A percentile compares a stretch with the other conserved stretches of the same genome.
These are phyloP conservation scores for Coemansia sp. DNA, from an alignment of 192 early-diverging fungal genomes.

Conservation along the genomic window DNA sequence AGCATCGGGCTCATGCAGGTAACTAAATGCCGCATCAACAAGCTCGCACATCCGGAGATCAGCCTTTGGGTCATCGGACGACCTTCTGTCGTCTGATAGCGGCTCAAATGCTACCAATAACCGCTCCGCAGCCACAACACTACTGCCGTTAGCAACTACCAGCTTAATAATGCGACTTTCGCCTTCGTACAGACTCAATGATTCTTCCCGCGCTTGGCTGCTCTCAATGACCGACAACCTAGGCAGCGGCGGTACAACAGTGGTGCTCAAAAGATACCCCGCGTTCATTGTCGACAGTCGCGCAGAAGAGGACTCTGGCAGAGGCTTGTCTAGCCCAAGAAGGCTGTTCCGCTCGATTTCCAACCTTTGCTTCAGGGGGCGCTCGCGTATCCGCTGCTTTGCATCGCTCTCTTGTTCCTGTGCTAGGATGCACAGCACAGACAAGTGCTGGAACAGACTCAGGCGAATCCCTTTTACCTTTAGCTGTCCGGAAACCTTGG, in stretches of 20 bases:
- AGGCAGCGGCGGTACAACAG: conserved; percentile 33
- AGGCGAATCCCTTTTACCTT: conserved; percentile 24
- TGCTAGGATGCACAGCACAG: conserved; percentile 25
- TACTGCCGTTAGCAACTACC: conserved; percentile 32
- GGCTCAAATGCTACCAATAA: conserved; percentile 43
- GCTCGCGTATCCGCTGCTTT: conserved; percentile 17
- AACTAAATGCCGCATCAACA: conserved; percentile 31
- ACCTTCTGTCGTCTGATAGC: conserved; percentile 1
- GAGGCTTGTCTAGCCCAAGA: conserved; percentile 12
- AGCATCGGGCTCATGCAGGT: conserved; percentile 8
- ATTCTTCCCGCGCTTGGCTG: conserved; percentile 23
- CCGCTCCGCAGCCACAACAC: conserved; percentile 10
- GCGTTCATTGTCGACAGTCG: conserved; percentile 33
- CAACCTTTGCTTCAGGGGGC: conserved; percentile 30
- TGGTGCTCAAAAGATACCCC: conserved; percentile 17
- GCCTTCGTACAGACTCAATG: conserved; percentile 47
- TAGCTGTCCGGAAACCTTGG: conserved; percentile 23
- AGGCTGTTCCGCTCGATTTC: conserved; percentile 36
- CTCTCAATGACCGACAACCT: conserved; percentile 21
- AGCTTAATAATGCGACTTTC: conserved; percentile 28
- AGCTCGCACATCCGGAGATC: conserved; percentile 28
- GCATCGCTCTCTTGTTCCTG: conserved; percentile 27
- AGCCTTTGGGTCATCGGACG: conserved; percentile 11
- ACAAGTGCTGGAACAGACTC: conserved; percentile 37
- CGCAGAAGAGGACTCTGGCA: neutral